phyloP scores from a whole-genome alignment of 2,329 filamentous ascomycete species.

The Emmonsiellopsis sp. region DNA sequence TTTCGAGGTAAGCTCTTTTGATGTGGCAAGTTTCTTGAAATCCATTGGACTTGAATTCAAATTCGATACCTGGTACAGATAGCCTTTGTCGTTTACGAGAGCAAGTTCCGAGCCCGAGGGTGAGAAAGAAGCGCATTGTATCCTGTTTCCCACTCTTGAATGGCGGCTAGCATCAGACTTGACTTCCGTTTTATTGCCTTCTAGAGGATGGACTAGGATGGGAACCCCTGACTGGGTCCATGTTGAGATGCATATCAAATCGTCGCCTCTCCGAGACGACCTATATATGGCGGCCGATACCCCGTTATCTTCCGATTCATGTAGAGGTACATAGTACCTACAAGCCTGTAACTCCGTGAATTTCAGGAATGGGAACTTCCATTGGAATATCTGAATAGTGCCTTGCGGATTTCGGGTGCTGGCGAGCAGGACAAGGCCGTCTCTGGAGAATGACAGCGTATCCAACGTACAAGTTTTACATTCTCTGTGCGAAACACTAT shows the following conservation, averaged over 20 bases:
- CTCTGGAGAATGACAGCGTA: conserved; percentile 33
- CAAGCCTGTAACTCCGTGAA: conserved; percentile 29
- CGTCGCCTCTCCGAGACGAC: conserved; percentile 23
- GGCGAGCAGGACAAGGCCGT: conserved; percentile 32
- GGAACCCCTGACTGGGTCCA: conserved; percentile 38
- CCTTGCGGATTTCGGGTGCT: conserved; percentile 30
- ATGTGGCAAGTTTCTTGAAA: conserved; percentile 26
- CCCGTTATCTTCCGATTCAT: conserved; percentile 36
- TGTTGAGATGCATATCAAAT: conserved; percentile 32
- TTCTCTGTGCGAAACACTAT: conserved; percentile 24
- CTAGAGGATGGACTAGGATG: conserved; percentile 30
- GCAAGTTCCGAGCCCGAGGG: conserved; percentile 30
- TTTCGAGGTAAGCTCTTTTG: conserved; percentile 31
- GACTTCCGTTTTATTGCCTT: conserved; percentile 29
- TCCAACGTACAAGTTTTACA: conserved; percentile 30
- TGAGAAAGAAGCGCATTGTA: conserved; percentile 34
- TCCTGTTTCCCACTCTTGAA: conserved; percentile 30
- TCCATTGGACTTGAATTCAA: conserved; percentile 33
- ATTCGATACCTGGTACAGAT: conserved; percentile 31
- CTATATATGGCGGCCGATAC: conserved; percentile 30
- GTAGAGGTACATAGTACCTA: conserved; percentile 31
- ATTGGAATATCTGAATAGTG: conserved; percentile 29
- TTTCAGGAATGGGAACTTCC: conserved; percentile 30
- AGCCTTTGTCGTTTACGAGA: conserved; percentile 34
- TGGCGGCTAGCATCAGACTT: conserved; percentile 22